Conservation (phyloP, 306 rosid genomes). For the Cajanus cajan region DNA sequence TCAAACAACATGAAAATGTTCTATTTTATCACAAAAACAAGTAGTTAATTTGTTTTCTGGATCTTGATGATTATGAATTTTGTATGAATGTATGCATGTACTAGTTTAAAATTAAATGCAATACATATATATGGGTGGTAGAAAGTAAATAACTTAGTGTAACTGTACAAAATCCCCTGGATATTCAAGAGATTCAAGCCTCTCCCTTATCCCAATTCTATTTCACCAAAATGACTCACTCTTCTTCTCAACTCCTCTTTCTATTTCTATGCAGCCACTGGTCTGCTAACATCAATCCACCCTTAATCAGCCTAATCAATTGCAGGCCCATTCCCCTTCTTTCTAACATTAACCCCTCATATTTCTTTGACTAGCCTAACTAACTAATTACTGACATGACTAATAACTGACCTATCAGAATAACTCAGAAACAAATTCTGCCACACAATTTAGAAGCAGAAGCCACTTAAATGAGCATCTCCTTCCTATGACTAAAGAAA, state of each 20-base stretch:
- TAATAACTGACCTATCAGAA: neutral
- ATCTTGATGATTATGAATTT: neutral
- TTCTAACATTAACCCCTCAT: no score
- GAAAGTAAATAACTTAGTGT: neutral
- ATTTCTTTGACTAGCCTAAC: no score
- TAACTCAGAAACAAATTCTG: neutral
- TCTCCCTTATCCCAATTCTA: no score
- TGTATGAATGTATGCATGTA: neutral
- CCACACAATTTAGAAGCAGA: neutral
- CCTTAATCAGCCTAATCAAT: no score
- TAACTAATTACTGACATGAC: no score
- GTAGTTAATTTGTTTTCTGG: neutral
- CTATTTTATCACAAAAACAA: neutral
- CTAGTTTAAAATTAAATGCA: neutral
- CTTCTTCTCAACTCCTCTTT: no score
- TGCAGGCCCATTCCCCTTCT: no score
- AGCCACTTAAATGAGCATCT: constrained; percentile 7
- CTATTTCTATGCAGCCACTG: no score
- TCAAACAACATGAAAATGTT: neutral
- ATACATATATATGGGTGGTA: neutral
- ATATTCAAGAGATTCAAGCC: no score
- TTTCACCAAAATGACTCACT: no score
- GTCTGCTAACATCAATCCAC: no score
- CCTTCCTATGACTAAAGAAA: neutral
- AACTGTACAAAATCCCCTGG: neutral